Evolutionary conservation across 208 protist species (phyloP), one percentile per base, ranked within the genome.

Genomic region (Leishmania major): DNA sequence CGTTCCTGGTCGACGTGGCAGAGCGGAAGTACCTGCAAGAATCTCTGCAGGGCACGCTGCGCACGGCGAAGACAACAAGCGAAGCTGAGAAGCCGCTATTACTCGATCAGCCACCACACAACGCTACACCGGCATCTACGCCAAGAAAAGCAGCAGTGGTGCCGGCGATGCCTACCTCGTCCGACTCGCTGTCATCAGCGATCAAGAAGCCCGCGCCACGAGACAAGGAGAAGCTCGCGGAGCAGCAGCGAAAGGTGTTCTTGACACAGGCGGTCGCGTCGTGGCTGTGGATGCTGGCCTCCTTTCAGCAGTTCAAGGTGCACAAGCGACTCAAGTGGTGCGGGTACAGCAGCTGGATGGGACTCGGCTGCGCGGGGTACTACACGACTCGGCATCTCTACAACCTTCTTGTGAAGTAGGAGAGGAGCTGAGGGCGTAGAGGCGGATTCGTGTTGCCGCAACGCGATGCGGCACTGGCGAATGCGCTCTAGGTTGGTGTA

Each of bases 321-420:
- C 86, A 93, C 84, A 92, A 90, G 81, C 89, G 86, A 0, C 83
- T 96, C 59, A 92, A 93, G 80, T 96, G 91, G 86, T 92, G 90
- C 69, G 93, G 93, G 3, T 96, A 95, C 84, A 95, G 93, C 84
- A 95, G 92, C 84, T 96, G 93, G 92, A 91, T 84, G 78, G 92
- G 90, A 10, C 79, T 96, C 0, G 81, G 82, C 47, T 92, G 83
- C 72, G 86, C 87, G 59, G 75, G 81, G 43, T 96, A 96, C 87
- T 96, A 91, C 77, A 91, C 89, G 7, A 84, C 91, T 25, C 88
- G 93, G 2, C 88, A 94, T 75, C 75, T 93, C 86, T 94, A 91
- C 77, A 88, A 82, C 71, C 62, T 93, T 10, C 74, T 94, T 1
- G 76, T 92, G 19, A 55, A 67, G 53, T 90, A 86, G 40, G 37